A percentile compares a stretch with the other conserved stretches of the same genome.
Conservation (phyloP, 495 filamentous ascomycete species). For the Talaromyces wortmannii region DNA sequence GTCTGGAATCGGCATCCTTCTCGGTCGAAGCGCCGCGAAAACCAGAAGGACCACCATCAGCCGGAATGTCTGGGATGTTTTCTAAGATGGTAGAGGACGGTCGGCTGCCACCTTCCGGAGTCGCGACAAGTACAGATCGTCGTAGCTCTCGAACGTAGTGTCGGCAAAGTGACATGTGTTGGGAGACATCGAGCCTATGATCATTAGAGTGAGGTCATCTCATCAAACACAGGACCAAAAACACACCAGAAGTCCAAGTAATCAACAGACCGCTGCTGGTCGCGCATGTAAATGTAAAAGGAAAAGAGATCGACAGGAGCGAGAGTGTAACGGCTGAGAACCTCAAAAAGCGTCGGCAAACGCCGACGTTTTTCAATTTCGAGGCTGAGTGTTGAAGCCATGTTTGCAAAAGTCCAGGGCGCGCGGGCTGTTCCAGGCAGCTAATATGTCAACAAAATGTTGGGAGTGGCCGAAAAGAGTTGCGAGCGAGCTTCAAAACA, state of each 20-base stretch:
- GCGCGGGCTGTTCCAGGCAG: neutral
- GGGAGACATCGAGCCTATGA: slow-evolving; percentile 92
- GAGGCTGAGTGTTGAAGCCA: slow-evolving; percentile 1
- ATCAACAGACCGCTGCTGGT: slow-evolving; percentile 95
- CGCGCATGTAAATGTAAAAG: slow-evolving; percentile 99
- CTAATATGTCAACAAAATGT: too few relatives aligned
- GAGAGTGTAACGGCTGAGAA: slow-evolving; percentile 81
- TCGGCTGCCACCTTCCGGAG: slow-evolving; percentile 79
- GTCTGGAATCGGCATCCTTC: slow-evolving; percentile 69
- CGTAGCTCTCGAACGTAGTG: slow-evolving; percentile 96
- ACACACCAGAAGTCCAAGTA: slow-evolving; percentile 96
- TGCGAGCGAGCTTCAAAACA: too few relatives aligned
- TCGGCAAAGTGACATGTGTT: slow-evolving; percentile 96
- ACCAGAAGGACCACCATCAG: slow-evolving; percentile 38
- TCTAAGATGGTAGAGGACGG: slow-evolving; percentile 73
- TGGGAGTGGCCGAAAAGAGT: too few relatives aligned
- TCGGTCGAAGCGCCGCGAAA: slow-evolving; percentile 33
- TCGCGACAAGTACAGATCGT: slow-evolving; percentile 85
- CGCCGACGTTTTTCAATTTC: slow-evolving; percentile 53
- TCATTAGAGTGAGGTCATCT: slow-evolving; percentile 11
- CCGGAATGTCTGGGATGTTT: slow-evolving; percentile 53
- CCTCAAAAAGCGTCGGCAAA: slow-evolving; percentile 90
- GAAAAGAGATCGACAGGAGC: slow-evolving; percentile 95
- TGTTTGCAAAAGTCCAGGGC: neutral
- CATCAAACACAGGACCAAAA: slow-evolving; percentile 67